phyloP scores from a whole-genome alignment of 345 rosid species.

The Linum usitatissimum region DNA sequence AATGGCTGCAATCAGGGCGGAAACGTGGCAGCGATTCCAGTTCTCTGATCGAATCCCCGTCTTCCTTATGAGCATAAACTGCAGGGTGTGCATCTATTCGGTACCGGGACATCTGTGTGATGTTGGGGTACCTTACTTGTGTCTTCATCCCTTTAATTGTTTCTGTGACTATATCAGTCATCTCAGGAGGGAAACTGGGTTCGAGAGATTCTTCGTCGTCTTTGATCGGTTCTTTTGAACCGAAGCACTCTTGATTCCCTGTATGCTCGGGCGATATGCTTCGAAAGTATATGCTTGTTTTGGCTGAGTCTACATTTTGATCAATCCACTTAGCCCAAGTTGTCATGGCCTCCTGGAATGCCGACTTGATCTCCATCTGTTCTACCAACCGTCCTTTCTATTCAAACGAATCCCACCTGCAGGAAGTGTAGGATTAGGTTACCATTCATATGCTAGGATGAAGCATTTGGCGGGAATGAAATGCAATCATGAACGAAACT shows the following conservation, averaged over 20 bases:
- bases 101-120: conserved; percentile 29
- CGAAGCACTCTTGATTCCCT: conserved; percentile 26
- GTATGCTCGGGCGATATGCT: conserved; percentile 40
- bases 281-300: conserved; percentile 33
- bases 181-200: conserved; percentile 11
- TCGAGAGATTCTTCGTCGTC: conserved; percentile 20
- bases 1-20: conserved; percentile 45
- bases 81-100: conserved; percentile 43
- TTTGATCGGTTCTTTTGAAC: conserved; percentile 19
- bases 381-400: conserved; percentile 19
- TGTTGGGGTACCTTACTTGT: conserved; percentile 28
- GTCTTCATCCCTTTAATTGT: conserved; percentile 22
- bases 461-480: too few species aligned
- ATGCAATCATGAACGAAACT: not conserved
- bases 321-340: conserved; percentile 45
- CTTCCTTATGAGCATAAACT: conserved; percentile 24
- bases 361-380: conserved; percentile 27
- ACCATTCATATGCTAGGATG: too few species aligned
- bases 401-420: conserved; percentile 36
- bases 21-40: conserved; percentile 12
- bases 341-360: conserved; percentile 27
- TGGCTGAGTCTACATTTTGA: conserved; percentile 15
- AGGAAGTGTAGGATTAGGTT: not conserved
- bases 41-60: conserved; percentile 6
- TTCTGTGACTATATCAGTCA: conserved; percentile 19